A percentile compares a stretch with the other conserved stretches of the same genome.
Evolutionary conservation across 2,329 filamentous ascomycete species (phyloP).

Genomic region (Emergomyces africanus): DNA sequence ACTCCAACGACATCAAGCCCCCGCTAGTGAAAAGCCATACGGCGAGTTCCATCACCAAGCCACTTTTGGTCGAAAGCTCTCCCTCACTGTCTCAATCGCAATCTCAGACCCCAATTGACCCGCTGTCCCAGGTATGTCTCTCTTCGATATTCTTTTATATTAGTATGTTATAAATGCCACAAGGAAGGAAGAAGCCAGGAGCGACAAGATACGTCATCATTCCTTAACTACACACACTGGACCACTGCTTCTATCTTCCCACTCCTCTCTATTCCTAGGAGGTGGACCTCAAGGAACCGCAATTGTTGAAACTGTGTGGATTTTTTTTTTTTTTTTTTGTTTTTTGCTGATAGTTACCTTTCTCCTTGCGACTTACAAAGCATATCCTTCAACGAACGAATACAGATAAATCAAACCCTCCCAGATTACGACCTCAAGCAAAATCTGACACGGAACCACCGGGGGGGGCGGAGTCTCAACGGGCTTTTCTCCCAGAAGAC

Average conservation of each 20-base stretch:
- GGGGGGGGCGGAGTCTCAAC: slow-evolving; percentile 24
- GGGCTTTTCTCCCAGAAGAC: slow-evolving; percentile 19
- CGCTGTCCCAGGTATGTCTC: slow-evolving; percentile 50
- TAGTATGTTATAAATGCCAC: background rate
- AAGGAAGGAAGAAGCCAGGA: background rate
- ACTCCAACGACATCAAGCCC: background rate
- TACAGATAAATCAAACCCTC: slow-evolving; percentile 45
- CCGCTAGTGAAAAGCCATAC: background rate
- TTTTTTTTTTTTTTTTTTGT: background rate
- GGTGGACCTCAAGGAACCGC: background rate
- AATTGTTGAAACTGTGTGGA: background rate
- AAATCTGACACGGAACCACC: slow-evolving; percentile 30
- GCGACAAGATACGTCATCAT: background rate
- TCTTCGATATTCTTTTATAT: background rate
- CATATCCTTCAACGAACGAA: slow-evolving; percentile 56
- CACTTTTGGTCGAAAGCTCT: background rate
- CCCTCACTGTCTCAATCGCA: background rate
- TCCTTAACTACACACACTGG: background rate
- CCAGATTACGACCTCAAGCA: slow-evolving; percentile 28
- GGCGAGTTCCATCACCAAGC: background rate
- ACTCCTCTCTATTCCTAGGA: slow-evolving; percentile 1
- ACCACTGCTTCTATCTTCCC: background rate
- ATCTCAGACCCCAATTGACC: slow-evolving; percentile 40
- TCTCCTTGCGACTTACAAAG: slow-evolving; percentile 22
- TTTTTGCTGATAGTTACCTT: too few species aligned